These are phyloP conservation scores for Odontarrhena argentea DNA, from an alignment of 345 rosid species.

Conservation along the genomic window DNA sequence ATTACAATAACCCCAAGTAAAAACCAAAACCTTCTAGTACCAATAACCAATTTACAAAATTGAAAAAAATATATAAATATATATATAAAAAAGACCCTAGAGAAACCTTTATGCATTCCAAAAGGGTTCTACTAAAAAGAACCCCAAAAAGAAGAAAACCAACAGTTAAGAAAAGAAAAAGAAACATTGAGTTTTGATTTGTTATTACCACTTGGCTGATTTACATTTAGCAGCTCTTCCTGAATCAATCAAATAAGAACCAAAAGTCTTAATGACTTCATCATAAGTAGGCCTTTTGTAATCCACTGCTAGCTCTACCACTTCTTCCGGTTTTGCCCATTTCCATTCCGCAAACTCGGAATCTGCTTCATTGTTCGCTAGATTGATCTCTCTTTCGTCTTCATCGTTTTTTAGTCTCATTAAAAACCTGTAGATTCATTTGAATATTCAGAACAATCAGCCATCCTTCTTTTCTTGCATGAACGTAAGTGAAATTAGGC, in stretches of 20 bases:
- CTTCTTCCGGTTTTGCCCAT: conserved; percentile 86
- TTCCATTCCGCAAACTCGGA: conserved; percentile 97
- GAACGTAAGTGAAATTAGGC: neutral
- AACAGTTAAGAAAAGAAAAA: conserved; percentile 15
- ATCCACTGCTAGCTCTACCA: conserved; percentile 93
- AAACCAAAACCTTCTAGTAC: conserved; percentile 38
- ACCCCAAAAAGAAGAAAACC: neutral
- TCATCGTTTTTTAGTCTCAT: conserved; percentile 67
- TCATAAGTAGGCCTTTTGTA: conserved; percentile 97
- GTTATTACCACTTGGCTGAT: conserved; percentile 81
- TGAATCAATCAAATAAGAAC: conserved; percentile 57
- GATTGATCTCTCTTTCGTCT: conserved; percentile 74
- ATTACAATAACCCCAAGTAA: conserved; percentile 29
- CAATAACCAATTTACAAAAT: conserved; percentile 44
- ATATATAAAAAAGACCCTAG: conserved; percentile 1
- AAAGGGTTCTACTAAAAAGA: conserved; percentile 28
- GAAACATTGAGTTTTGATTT: conserved; percentile 24
- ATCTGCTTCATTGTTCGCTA: conserved; percentile 74
- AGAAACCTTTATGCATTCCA: conserved; percentile 30
- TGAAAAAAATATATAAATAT: neutral
- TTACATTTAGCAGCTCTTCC: conserved; percentile 80
- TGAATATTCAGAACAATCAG: neutral
- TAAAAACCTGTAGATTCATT: conserved; percentile 64
- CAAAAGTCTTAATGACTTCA: conserved; percentile 80
- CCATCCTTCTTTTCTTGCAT: conserved; percentile 8